Evolutionary conservation across 2,329 filamentous ascomycete species (phyloP), one percentile per base, ranked within the genome.

Genomic region (Ceratocystis harringtonii): DNA sequence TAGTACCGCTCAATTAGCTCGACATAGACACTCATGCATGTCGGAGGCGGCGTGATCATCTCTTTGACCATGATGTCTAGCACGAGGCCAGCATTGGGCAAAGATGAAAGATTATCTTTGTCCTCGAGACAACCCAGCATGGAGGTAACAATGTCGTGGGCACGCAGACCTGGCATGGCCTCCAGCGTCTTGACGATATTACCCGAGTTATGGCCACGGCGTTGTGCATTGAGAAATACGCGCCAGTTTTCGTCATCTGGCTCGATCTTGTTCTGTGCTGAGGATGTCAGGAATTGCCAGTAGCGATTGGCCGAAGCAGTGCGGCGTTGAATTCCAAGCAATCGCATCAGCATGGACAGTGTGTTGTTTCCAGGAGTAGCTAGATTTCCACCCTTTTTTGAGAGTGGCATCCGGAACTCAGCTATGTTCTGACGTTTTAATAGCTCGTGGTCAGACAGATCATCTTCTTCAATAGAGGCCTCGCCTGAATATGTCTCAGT

Each of bases 231-330:
- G 17, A 96, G 78, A 70, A 90, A 85, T 69, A 79, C 78, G 69
- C 84, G 78, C 75, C 86, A 88, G 72, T 90, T 91, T 68, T 85
- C 80, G 7, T 77, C 71, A 72, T 96, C 92, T 0, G 92, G 91
- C 1, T 77, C 72, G 67, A 96, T 75, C n/a, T 76, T 75, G 72
- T 84, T 17, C 12, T 79, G 74, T 1, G 78, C 73, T 5, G 36
- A 41, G 36, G 36, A 41, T 15, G 86, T 88, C 66, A 96, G 77
- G 5, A 86, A 72, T 19, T 86, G 78, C 92, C 92, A 97, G 74
- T 96, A 97, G 41, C 80, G 80, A 63, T 81, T 75, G n/a, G 84
- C 88, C n/a, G 82, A 75, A 15, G 81, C 79, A 6, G 83, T 82
- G 63, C 82, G 79, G 63, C 82, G 80, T 41, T 85, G 80, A 41